Evolutionary conservation across 139 green algal genomes (phyloP).

Genomic region (Coelastrella sp.): DNA sequence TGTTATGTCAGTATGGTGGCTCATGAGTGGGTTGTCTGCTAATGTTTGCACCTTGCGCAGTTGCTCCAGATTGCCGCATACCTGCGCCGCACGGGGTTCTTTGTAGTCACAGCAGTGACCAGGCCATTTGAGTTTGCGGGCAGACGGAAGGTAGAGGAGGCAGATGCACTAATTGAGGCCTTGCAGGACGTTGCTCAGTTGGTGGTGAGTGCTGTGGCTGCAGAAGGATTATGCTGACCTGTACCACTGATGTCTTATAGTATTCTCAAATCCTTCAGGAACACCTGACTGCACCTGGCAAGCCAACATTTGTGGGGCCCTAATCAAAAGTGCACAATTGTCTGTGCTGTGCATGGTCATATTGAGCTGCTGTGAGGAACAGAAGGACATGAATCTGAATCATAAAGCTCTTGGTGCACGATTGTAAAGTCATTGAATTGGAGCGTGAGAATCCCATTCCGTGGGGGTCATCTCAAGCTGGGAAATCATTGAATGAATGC

Average conservation of each 20-base stretch:
- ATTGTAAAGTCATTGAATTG: no score
- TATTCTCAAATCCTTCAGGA: no score
- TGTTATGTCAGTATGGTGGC: no score
- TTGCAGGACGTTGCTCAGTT: constrained; percentile 74
- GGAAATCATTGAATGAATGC: background rate
- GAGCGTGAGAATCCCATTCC: no score
- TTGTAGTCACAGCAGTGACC: constrained; percentile 79
- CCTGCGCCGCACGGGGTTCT: constrained; percentile 75
- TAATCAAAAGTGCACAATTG: no score
- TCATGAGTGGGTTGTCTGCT: no score
- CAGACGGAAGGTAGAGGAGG: constrained; percentile 69
- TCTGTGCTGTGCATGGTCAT: background rate
- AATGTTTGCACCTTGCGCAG: background rate
- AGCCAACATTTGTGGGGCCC: no score
- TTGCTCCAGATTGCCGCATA: constrained; percentile 74
- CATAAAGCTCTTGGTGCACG: background rate
- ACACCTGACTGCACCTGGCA: no score
- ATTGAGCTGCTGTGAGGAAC: no score
- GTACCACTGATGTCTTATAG: no score
- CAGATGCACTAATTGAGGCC: constrained; percentile 67
- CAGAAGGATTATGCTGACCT: constrained; percentile 49
- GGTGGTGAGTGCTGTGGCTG: constrained; percentile 60
- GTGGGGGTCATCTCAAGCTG: no score
- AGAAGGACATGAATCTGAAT: background rate
- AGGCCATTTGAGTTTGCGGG: constrained; percentile 86